These are phyloP conservation scores for Cercospora sp. DNA, from an alignment of 2,329 filamentous ascomycete genomes.

Conservation along the genomic window DNA sequence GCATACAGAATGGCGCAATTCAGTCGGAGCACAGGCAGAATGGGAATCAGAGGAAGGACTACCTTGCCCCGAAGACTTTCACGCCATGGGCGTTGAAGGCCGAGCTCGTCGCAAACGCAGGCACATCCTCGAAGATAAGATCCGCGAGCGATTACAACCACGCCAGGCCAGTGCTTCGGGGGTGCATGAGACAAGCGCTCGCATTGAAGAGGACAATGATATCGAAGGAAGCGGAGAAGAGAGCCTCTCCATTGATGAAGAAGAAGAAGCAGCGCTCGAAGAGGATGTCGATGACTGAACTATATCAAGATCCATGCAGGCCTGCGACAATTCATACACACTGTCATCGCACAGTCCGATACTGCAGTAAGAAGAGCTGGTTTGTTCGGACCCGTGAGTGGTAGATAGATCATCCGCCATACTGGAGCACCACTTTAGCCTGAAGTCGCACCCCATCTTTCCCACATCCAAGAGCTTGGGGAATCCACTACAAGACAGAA, in stretches of 20 bases:
- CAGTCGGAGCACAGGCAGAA: not conserved
- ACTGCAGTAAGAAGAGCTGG: not conserved
- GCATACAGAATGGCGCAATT: not conserved
- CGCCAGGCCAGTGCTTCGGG: not conserved
- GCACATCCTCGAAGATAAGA: not conserved
- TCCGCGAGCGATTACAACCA: not conserved
- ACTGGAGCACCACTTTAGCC: not conserved
- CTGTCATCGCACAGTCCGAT: not conserved
- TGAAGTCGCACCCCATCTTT: constrained; percentile 4
- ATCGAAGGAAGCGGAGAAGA: not conserved
- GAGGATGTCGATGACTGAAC: not conserved
- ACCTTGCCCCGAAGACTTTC: not conserved
- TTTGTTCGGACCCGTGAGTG: not conserved
- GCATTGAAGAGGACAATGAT: not conserved
- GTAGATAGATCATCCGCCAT: not conserved
- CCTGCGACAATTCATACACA: not conserved
- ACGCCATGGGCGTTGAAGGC: not conserved
- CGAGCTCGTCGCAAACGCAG: constrained; percentile 1
- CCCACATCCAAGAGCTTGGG: not conserved
- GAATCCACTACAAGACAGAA: not conserved
- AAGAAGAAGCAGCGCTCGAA: not conserved
- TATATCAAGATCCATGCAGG: not conserved
- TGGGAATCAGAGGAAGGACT: not conserved
- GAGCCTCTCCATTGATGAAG: not conserved
- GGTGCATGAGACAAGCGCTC: not conserved